Evolutionary conservation across 1,284 basidiomycete species (phyloP), one percentile per base, ranked within the genome.

Genomic region (Fomitopsis palustris): DNA sequence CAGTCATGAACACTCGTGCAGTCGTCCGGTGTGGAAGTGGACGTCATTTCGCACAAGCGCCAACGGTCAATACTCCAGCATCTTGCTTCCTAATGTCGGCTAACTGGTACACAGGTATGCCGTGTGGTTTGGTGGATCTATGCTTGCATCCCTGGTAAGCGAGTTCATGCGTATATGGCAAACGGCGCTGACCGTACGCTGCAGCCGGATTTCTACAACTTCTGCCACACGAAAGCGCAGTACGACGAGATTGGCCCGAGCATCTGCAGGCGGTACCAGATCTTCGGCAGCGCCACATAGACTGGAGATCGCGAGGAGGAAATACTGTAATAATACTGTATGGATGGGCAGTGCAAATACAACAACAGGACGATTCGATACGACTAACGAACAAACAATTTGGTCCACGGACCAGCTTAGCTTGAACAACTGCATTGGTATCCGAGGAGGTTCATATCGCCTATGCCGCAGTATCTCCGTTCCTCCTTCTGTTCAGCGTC

Each of bases 21-120:
- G 92, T 96, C 94, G 17, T 92, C 92, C 42, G 95, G 95, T 33
- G 91, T 97, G 37, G 95, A 97, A 61, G 95, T 98, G 61, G 95
- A 98, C 62, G 97, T 99, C 69, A 98, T 99, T 70, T 93, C 92
- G 10, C 97, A 99, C 84, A 98, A 97, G 79, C 90, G 95, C 67
- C 97, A 99, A 80, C 84, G 96, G 81, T 93, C 64, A 61, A 75
- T 68, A n/a, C 12, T 21, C n/a, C n/a, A n/a, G n/a, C 14, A 21
- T 53, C 25, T 21, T 14, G 55, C 51, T 3, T 45, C 23, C 37
- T 7, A 59, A 55, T 19, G 9, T 2, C n/a, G 37, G 27, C 33
- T 43, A 31, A 25, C 52, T 55, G 2, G 49, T 37, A 27, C 10
- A 29, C 62, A 90, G 88, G 59, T 94, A 97, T 69, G 96, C 96